Evolutionary conservation across 1,284 basidiomycete species (phyloP).

Genomic region (Tylopilus sp.): DNA sequence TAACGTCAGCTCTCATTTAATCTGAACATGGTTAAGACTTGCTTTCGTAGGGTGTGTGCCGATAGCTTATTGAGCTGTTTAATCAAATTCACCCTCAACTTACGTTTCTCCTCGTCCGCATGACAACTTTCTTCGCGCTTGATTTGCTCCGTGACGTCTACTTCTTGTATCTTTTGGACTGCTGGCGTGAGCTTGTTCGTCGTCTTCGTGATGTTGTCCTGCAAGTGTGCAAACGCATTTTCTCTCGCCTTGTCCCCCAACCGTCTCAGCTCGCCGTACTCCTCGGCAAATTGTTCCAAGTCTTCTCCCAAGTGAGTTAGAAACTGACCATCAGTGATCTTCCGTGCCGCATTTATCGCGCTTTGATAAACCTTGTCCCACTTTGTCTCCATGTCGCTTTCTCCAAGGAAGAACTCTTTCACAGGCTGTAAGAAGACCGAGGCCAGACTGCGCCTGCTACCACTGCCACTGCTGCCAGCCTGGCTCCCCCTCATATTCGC

Average conservation of each 20-base stretch:
- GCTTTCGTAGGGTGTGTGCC: background rate
- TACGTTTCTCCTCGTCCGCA: conserved; percentile 15
- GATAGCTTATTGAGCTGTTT: conserved; percentile 23
- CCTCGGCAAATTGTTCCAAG: background rate
- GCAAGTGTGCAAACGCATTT: conserved; percentile 4
- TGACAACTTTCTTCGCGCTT: background rate
- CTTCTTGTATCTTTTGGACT: conserved; percentile 11
- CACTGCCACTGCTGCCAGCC: background rate
- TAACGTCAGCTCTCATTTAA: background rate
- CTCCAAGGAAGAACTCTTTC: background rate
- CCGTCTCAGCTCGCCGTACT: background rate
- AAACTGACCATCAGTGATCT: conserved; percentile 11
- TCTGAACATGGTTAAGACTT: background rate
- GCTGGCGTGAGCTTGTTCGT: conserved; percentile 2
- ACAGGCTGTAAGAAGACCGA: background rate
- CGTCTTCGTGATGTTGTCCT: background rate
- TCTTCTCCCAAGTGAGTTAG: conserved; percentile 5
- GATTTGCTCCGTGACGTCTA: conserved; percentile 1
- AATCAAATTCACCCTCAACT: conserved; percentile 25
- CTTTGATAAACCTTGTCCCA: conserved; percentile 1
- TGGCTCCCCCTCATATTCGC: background rate
- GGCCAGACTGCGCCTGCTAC: background rate
- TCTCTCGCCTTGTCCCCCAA: conserved; percentile 2
- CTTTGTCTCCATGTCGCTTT: background rate
- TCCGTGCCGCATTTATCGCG: background rate